Evolutionary conservation across 495 filamentous ascomycete genomes (phyloP).

Genomic region (Talaromyces wortmannii): DNA sequence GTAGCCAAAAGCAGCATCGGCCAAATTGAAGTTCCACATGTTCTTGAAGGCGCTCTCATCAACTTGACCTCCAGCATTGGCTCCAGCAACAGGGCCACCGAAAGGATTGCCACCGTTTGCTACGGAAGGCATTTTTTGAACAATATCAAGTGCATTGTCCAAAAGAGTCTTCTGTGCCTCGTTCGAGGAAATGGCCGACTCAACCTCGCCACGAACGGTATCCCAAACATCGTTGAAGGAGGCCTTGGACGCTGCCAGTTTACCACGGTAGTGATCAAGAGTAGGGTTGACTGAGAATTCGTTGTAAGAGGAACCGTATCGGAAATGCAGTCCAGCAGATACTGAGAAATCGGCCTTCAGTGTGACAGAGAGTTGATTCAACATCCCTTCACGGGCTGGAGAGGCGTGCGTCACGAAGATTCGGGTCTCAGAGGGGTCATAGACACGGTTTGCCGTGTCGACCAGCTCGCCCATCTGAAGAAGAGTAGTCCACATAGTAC

Average conservation of each 20-base stretch:
- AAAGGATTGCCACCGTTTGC: conserved; percentile 96
- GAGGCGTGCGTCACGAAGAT: conserved; percentile 97
- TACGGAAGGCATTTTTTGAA: conserved; percentile 91
- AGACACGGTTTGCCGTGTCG: conserved; percentile 95
- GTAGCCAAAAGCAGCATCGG: conserved; percentile 95
- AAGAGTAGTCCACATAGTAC: conserved; percentile 99
- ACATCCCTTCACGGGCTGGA: conserved; percentile 89
- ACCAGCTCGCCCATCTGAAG: conserved; percentile 98
- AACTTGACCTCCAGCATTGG: conserved; percentile 73
- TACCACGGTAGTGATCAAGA: conserved; percentile 96
- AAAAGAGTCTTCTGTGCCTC: conserved; percentile 87
- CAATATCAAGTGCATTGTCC: conserved; percentile 81
- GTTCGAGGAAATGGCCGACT: conserved; percentile 86
- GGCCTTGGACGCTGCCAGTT: conserved; percentile 97
- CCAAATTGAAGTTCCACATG: conserved; percentile 99
- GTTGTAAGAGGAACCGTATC: conserved; percentile 98
- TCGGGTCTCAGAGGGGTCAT: conserved; percentile 97
- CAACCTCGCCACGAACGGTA: conserved; percentile 91
- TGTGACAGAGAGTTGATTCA: conserved; percentile 96
- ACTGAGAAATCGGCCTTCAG: conserved; percentile 98
- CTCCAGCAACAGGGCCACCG: conserved; percentile 73
- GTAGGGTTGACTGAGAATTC: conserved; percentile 99
- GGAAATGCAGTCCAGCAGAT: conserved; percentile 95
- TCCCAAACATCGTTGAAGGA: conserved; percentile 99
- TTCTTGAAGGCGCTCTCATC: conserved; percentile 99